A percentile compares a stretch with the other conserved stretches of the same genome.
Conservation (phyloP, 352 stramenopile genomes). For the Thalassiosira hispida region DNA sequence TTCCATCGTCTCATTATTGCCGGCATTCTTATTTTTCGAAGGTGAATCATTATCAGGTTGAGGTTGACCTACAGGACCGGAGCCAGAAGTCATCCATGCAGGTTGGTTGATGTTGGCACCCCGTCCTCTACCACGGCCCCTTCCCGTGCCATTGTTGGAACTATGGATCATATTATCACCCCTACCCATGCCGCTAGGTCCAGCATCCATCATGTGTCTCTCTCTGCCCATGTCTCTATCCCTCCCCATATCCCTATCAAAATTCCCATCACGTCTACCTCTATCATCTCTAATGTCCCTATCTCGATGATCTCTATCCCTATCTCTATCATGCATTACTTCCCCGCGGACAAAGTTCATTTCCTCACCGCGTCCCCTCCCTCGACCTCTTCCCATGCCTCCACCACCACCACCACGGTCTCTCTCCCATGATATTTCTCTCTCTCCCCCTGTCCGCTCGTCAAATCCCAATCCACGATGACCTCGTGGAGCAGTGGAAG, state of each 20-base stretch:
- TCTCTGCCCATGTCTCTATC: too few species aligned
- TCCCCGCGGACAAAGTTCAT: slow-evolving; percentile 35
- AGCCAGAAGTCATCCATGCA: slow-evolving; percentile 56
- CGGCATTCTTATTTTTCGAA: slow-evolving; percentile 1
- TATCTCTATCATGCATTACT: slow-evolving; percentile 11
- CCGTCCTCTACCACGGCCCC: slow-evolving; percentile 49
- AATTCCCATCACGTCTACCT: too few species aligned
- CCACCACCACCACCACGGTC: slow-evolving; percentile 10
- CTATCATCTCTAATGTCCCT: too few species aligned
- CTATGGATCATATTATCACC: background rate
- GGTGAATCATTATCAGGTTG: background rate
- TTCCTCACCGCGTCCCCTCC: background rate
- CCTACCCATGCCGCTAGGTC: too few species aligned
- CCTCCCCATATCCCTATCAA: too few species aligned
- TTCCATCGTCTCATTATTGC: slow-evolving; percentile 15
- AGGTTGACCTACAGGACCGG: background rate
- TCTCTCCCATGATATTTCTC: slow-evolving; percentile 8
- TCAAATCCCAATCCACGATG: slow-evolving; percentile 15
- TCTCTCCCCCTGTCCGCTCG: background rate
- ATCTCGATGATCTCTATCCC: too few species aligned
- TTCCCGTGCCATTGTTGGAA: slow-evolving; percentile 3
- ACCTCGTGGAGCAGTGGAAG: background rate
- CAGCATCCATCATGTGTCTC: too few species aligned
- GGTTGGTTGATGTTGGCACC: slow-evolving; percentile 38
- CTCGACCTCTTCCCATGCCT: slow-evolving; percentile 7